Conservation (phyloP, 345 rosid genomes). For the Pelargonium nanum region DNA sequence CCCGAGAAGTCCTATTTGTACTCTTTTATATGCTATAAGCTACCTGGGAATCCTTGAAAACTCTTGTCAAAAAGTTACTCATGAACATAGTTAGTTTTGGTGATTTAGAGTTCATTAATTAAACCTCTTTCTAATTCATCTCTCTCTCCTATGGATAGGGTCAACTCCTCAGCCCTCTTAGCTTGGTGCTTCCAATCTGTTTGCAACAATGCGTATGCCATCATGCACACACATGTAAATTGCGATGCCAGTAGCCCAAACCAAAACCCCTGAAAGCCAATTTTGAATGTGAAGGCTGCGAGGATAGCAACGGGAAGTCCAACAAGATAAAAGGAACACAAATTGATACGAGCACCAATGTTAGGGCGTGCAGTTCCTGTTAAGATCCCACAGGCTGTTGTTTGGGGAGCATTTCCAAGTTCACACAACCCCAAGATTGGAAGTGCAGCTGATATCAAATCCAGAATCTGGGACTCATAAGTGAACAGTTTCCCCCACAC, state of each 20-base stretch:
- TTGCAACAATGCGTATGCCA: constrained; percentile 45
- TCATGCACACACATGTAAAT: constrained; percentile 55
- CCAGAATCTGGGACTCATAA: constrained; percentile 37
- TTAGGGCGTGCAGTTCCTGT: constrained; percentile 82
- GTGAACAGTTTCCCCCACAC: constrained; percentile 68
- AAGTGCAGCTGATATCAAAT: constrained; percentile 43
- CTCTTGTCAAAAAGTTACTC: neutral
- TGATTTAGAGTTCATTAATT: neutral
- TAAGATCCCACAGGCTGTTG: constrained; percentile 79
- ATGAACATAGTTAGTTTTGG: neutral
- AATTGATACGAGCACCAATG: constrained; percentile 54
- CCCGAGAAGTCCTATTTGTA: too few relatives aligned
- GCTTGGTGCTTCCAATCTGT: constrained; percentile 57
- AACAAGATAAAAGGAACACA: constrained; percentile 70
- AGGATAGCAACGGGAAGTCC: constrained; percentile 69
- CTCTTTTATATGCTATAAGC: too few relatives aligned
- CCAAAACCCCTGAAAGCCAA: constrained; percentile 79
- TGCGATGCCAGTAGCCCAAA: constrained; percentile 85
- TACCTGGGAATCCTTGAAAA: neutral
- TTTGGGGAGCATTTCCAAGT: constrained; percentile 91
- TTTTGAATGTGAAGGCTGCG: constrained; percentile 46
- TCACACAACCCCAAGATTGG: constrained; percentile 86
- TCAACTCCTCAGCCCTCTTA: neutral
- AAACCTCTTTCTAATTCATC: neutral
- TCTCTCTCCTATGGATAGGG: neutral